Evolutionary conservation across 192 early-diverging fungal genomes (phyloP).

Genomic region (Phycomyces nitens): DNA sequence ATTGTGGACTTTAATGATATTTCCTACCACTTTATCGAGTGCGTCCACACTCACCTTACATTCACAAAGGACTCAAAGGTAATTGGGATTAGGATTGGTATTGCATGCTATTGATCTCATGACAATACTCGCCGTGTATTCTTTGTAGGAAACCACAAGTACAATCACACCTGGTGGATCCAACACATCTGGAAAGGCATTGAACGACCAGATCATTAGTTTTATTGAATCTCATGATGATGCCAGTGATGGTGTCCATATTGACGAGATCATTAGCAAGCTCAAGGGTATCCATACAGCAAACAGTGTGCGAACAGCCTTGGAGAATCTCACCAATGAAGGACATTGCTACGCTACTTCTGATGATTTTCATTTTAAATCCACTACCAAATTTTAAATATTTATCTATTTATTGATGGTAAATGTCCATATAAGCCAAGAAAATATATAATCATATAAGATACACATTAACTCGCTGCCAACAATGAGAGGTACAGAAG

Average conservation of each 20-base stretch:
- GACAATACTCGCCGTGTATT: neutral
- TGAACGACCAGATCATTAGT: constrained; percentile 12
- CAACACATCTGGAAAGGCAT: too few relatives aligned
- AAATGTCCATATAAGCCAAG: too few relatives aligned
- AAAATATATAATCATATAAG: too few relatives aligned
- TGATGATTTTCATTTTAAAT: constrained; percentile 63
- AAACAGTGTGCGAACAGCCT: constrained; percentile 25
- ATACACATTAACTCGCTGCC: too few relatives aligned
- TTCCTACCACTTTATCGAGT: constrained; percentile 70
- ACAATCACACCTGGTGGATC: too few relatives aligned
- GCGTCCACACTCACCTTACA: constrained; percentile 59
- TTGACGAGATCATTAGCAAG: constrained; percentile 35
- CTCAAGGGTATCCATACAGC: constrained; percentile 9
- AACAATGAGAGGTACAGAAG: too few relatives aligned
- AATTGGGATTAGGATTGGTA: constrained; percentile 1
- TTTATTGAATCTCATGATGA: constrained; percentile 19
- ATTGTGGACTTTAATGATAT: constrained; percentile 75
- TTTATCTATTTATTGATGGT: too few relatives aligned
- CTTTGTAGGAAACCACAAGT: neutral
- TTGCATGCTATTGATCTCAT: too few relatives aligned
- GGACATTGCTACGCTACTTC: constrained; percentile 67
- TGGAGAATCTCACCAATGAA: constrained; percentile 56
- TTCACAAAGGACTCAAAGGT: constrained; percentile 45
- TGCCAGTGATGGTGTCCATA: constrained; percentile 43
- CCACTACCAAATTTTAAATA: constrained; percentile 27